Conservation (phyloP, 106 monocot species). For the Platanthera guangdongensis region DNA sequence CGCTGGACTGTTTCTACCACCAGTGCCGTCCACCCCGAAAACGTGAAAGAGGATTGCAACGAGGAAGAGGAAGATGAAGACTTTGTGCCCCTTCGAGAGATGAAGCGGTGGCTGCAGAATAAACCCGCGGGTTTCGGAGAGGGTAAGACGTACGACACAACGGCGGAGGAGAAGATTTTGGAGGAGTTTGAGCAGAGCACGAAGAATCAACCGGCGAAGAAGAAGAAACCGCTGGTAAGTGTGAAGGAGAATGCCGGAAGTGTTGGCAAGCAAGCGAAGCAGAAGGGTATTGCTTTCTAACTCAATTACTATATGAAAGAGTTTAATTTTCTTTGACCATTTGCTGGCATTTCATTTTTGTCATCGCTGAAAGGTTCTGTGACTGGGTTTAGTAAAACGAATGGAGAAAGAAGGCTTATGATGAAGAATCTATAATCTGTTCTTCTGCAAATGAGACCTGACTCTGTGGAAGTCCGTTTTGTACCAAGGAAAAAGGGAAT, state of each 20-base stretch:
- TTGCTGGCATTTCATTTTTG: not conserved
- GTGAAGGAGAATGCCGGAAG: not conserved
- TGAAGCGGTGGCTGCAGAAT: conserved; percentile 44
- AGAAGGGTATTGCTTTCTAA: conserved; percentile 11
- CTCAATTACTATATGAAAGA: not conserved
- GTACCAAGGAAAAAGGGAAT: no score
- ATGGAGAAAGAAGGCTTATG: not conserved
- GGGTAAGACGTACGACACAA: conserved; percentile 53
- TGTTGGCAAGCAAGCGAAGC: conserved; percentile 4
- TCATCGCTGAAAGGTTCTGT: no score
- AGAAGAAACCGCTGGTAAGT: conserved; percentile 20
- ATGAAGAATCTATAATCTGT: not conserved
- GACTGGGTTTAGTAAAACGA: no score
- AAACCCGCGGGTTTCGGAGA: conserved; percentile 72
- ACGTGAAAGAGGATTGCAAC: conserved; percentile 10
- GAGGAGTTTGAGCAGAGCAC: conserved; percentile 53
- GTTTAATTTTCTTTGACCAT: not conserved
- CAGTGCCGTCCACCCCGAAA: not conserved
- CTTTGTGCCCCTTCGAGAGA: conserved; percentile 30
- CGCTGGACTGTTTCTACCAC: not conserved
- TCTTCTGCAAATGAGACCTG: not conserved
- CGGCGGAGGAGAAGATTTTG: conserved; percentile 49
- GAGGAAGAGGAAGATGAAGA: conserved; percentile 18
- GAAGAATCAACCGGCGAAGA: conserved; percentile 18
- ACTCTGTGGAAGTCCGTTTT: not conserved